Evolutionary conservation across 306 rosid species (phyloP), one percentile per base, ranked within the genome.

Genomic region (Pyrus betulifolia): DNA sequence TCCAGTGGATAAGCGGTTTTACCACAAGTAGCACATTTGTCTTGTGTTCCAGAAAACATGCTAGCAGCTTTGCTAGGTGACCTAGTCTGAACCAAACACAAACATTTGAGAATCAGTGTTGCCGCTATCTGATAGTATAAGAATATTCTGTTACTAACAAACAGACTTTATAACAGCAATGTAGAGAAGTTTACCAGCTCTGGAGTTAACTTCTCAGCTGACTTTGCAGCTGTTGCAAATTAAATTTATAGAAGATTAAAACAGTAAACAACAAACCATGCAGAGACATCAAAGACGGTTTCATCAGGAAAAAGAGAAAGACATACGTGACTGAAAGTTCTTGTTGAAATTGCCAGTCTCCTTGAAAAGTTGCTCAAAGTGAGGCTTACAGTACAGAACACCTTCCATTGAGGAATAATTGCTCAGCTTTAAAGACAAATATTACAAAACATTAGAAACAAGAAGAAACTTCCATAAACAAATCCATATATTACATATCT

Each of bases 371-470:
- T 91, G 98, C 86, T 93, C 98, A 71, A 88, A 93, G 78, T 93
- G 98, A 82, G 97, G 97, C 86, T 91, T 93, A 67, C 97, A 93
- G 76, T 93, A 91, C 42, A 93, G 85, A 76, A 93, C 92, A 74
- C 98, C 98, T 83, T 94, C 98, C 96, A 94, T 91, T 71, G 98
- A 94, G 64, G 95, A 94, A 80, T 91, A 94, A 88, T 77, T 91
- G 88, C 98, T 94, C 77, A 94, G 86, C 98, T 94, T 90, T 82
- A 85, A 84, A 77, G 68, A 83, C 17, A 64, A 77, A 83, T 61
- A 57, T 31, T 10, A 38, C 25, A 71, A 28, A 52, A 35, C 71
- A 58, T 58, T 54, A 81, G 52, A 46, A 23, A 18, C 72, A 61
- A 25, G 27, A n/a, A 33, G 12, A 64, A 76, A 69, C 62, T 77